Evolutionary conservation across 202 grass and related monocot species (phyloP), one percentile per base, ranked within the genome.

Genomic region (Panicum hallii): DNA sequence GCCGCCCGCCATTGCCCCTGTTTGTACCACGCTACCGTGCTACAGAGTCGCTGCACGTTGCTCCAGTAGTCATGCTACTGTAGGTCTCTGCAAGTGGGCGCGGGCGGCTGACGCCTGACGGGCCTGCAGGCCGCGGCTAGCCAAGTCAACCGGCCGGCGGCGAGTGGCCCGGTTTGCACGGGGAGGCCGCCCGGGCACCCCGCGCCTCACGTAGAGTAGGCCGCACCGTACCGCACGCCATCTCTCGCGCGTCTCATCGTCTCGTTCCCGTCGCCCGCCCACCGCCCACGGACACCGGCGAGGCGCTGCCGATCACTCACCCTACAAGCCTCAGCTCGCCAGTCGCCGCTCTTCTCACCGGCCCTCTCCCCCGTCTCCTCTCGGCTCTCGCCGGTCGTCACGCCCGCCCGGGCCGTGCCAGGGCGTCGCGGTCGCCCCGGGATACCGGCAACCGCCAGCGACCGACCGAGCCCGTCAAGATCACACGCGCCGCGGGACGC

Each of bases 401-500:
- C 47, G 30, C 47, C n/a, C 19, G 53, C 15, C 32, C 19, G 34
- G 36, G 36, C 36, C 70, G 28, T 20, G 70, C 53, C 38, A 4
- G 53, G 53, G 41, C 23, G 54, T 36, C 52, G 43, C 45, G 44
- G 80, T 74, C 81, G 70, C 32, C 68, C 42, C 8, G 68, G 54
- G 44, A 40, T 36, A n/a, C 68, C 55, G 79, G 67, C 67, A 77
- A 57, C 72, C 63, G 20, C 40, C 64, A 12, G 63, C 36, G 36
- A 57, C 26, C 57, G 44, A 52, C 11, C 63, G 46, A 34, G 19
- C 62, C 38, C 43, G 68, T 66, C 48, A 66, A 65, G 53, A 81
- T 73, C 86, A 72, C 46, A 47, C 58, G 67, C 76, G 26, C 23
- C 43, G 6, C n/a, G 14, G 13, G 57, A 61, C 55, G 74, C 40